Conservation (phyloP, 2,329 filamentous ascomycete genomes). For the Cladosporium sp. region DNA sequence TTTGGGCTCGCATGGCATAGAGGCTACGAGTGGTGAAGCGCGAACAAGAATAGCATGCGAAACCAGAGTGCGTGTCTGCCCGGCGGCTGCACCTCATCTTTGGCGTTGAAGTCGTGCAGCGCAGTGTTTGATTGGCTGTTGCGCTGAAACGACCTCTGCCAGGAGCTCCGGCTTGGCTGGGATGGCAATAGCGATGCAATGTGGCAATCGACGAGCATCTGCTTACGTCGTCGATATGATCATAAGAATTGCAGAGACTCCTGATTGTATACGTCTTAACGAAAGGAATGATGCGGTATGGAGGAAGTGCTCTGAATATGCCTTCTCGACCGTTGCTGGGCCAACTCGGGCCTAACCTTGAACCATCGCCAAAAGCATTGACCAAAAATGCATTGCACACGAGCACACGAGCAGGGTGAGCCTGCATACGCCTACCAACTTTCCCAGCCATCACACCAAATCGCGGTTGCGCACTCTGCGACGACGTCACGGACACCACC, state of each 20-base stretch:
- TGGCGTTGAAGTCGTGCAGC: neutral
- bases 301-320: neutral
- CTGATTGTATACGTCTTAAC: neutral
- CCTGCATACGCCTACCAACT: neutral
- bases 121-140: neutral
- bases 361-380: neutral
- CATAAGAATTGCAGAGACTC: neutral
- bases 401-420: neutral
- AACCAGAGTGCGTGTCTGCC: neutral
- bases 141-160: neutral
- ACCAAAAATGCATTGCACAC: neutral
- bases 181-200: neutral
- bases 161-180: neutral
- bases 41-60: neutral
- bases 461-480: slow-evolving; percentile 2
- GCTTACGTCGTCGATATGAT: neutral
- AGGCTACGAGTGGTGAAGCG: neutral
- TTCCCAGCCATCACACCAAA: neutral
- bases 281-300: neutral
- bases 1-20: neutral
- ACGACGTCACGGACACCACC: neutral
- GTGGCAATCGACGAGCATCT: neutral
- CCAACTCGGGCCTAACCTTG: neutral
- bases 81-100: slow-evolving; percentile 3
- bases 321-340: neutral